These are phyloP conservation scores for Nicotiana attenuata DNA, from an alignment of 257 asterid genomes.

Conservation along the genomic window DNA sequence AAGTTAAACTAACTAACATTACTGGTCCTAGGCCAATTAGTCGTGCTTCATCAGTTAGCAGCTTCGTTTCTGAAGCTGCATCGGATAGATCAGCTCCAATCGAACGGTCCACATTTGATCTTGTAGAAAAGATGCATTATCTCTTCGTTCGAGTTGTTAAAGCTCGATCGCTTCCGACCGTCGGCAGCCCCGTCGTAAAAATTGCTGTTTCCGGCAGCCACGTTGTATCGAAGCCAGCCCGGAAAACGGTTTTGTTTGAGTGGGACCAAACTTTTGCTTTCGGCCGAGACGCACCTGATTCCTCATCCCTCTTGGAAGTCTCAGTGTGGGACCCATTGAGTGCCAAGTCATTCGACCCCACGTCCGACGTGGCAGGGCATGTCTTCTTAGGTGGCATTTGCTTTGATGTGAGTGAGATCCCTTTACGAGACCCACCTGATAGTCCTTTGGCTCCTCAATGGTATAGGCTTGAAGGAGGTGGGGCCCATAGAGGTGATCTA, in stretches of 20 bases:
- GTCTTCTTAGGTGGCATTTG: slow-evolving; percentile 83
- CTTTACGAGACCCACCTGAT: slow-evolving; percentile 82
- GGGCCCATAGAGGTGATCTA: slow-evolving; percentile 75
- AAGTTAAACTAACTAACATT: slow-evolving; percentile 34
- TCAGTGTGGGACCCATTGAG: slow-evolving; percentile 70
- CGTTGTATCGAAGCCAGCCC: slow-evolving; percentile 63
- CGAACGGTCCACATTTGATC: slow-evolving; percentile 74
- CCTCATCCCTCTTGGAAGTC: slow-evolving; percentile 61
- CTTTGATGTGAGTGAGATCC: slow-evolving; percentile 84
- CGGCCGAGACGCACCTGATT: slow-evolving; percentile 52
- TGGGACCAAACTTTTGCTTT: slow-evolving; percentile 92
- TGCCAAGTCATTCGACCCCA: slow-evolving; percentile 8
- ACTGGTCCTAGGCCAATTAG: slow-evolving; percentile 61
- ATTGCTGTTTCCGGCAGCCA: slow-evolving; percentile 63
- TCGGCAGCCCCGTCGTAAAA: slow-evolving; percentile 66
- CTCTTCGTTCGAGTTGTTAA: slow-evolving; percentile 68
- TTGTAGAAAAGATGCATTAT: slow-evolving; percentile 87
- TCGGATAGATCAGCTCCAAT: slow-evolving; percentile 42
- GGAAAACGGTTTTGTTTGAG: slow-evolving; percentile 51
- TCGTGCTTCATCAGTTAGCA: slow-evolving; percentile 64
- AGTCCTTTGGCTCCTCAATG: slow-evolving; percentile 88
- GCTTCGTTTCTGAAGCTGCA: slow-evolving; percentile 56
- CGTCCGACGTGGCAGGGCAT: slow-evolving; percentile 40
- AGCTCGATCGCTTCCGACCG: slow-evolving; percentile 71
- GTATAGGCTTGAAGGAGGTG: slow-evolving; percentile 91